Percentiles rank a stretch among this genome's conserved stretches.
phyloP scores from a whole-genome alignment of 2,329 filamentous ascomycete species.

The Pseudogymnoascus destructans region DNA sequence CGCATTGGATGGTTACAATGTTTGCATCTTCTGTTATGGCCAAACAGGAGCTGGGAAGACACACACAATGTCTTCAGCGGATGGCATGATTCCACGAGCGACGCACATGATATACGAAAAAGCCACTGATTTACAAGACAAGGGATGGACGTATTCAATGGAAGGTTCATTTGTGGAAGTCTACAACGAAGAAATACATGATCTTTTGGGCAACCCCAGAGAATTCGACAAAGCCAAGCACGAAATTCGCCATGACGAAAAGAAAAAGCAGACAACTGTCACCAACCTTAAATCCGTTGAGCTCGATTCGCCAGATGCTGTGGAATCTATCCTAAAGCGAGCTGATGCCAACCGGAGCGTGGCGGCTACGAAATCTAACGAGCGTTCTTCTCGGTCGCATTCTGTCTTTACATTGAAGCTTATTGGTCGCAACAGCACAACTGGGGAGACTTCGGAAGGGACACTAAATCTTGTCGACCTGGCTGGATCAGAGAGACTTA shows the following conservation, averaged over 20 bases:
- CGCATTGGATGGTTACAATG: constrained; percentile 92
- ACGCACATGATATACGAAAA: constrained; percentile 90
- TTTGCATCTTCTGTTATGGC: constrained; percentile 97
- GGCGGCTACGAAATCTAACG: constrained; percentile 94
- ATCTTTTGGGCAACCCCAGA: constrained; percentile 63
- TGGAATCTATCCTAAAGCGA: constrained; percentile 65
- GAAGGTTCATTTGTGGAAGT: constrained; percentile 94
- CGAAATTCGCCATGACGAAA: constrained; percentile 77
- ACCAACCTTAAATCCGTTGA: constrained; percentile 65
- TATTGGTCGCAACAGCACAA: constrained; percentile 52
- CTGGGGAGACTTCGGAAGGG: constrained; percentile 75
- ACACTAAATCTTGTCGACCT: constrained; percentile 93
- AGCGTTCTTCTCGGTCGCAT: constrained; percentile 85
- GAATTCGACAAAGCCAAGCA: constrained; percentile 69
- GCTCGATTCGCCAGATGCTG: constrained; percentile 66
- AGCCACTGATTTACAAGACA: constrained; percentile 68
- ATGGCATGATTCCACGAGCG: constrained; percentile 91
- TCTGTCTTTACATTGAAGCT: constrained; percentile 90
- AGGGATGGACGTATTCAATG: constrained; percentile 91
- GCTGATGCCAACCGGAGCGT: constrained; percentile 82
- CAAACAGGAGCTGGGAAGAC: constrained; percentile 97
- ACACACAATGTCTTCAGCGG: constrained; percentile 78
- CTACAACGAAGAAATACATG: constrained; percentile 95
- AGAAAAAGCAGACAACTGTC: constrained; percentile 68
- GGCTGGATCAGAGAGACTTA: constrained; percentile 81